phyloP scores from a whole-genome alignment of 306 rosid genomes.

The Parietaria judaica region DNA sequence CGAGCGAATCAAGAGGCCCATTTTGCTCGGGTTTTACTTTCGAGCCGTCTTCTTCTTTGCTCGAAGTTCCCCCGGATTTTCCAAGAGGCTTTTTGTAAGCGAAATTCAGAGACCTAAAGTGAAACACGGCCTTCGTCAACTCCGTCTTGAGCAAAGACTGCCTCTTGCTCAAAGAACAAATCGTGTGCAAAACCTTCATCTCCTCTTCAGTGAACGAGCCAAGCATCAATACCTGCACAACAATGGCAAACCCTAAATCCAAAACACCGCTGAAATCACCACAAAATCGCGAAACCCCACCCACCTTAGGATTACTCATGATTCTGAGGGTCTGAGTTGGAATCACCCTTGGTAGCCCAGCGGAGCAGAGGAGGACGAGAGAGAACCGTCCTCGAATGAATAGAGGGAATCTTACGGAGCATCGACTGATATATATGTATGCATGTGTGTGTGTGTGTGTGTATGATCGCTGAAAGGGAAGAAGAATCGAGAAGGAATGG shows the following conservation, averaged over 20 bases:
- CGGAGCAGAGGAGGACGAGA: slow-evolving; percentile 24
- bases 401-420: slow-evolving; percentile 63
- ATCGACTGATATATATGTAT: too few relatives aligned
- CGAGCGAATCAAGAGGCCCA: slow-evolving; percentile 20
- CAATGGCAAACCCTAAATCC: not conserved
- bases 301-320: slow-evolving; percentile 71
- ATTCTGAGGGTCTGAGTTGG: slow-evolving; percentile 11
- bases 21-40: slow-evolving; percentile 17
- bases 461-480: not conserved
- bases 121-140: slow-evolving; percentile 42
- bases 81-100: slow-evolving; percentile 15
- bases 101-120: slow-evolving; percentile 59
- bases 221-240: slow-evolving; percentile 47
- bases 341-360: slow-evolving; percentile 6
- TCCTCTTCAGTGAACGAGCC: slow-evolving; percentile 95
- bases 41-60: slow-evolving; percentile 20
- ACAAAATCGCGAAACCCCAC: not conserved
- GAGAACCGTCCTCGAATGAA: slow-evolving; percentile 41
- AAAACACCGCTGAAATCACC: too few relatives aligned
- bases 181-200: too few relatives aligned
- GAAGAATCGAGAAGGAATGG: slow-evolving; percentile 6
- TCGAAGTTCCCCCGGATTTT: slow-evolving; percentile 23
- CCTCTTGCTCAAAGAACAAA: too few relatives aligned
- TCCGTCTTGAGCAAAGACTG: slow-evolving; percentile 40
- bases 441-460: not conserved